Conservation (phyloP, 2,329 filamentous ascomycete species). For the Trichophyton simii region DNA sequence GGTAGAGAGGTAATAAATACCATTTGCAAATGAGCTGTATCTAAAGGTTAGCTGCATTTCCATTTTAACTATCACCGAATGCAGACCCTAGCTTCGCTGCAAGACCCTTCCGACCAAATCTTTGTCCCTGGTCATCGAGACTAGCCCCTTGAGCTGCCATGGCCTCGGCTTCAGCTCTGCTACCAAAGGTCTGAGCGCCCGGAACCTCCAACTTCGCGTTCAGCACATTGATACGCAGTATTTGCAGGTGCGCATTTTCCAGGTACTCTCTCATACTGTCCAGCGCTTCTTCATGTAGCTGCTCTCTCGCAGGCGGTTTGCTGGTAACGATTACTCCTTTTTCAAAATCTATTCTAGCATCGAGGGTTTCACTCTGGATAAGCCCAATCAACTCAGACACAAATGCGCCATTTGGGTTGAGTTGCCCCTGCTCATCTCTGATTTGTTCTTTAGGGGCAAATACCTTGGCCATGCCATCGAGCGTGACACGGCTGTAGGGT, state of each 20-base stretch:
- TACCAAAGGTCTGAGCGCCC: conserved; percentile 13
- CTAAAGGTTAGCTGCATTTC: not conserved
- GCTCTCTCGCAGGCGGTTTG: conserved; percentile 50
- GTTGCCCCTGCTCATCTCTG: conserved; percentile 39
- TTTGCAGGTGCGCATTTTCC: conserved; percentile 58
- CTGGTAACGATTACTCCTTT: conserved; percentile 66
- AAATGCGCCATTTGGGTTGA: conserved; percentile 22
- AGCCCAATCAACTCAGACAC: conserved; percentile 58
- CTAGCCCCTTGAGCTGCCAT: not conserved
- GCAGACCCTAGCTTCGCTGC: not conserved
- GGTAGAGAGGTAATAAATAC: not conserved
- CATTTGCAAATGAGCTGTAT: not conserved
- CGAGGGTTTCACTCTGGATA: conserved; percentile 59
- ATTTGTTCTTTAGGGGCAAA: conserved; percentile 54
- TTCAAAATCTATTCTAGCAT: conserved; percentile 74
- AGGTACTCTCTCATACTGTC: conserved; percentile 59
- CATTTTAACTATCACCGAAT: not conserved
- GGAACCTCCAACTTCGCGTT: conserved; percentile 63
- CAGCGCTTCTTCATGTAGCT: conserved; percentile 59
- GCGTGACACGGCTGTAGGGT: conserved; percentile 76
- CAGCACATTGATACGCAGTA: conserved; percentile 64
- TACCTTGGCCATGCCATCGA: conserved; percentile 62
- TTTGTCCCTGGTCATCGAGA: not conserved
- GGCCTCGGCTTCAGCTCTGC: not conserved
- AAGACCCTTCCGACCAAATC: not conserved